A percentile compares a stretch with the other conserved stretches of the same genome.
Conservation (phyloP, 73 alveolate species). For the Paramecium bursaria region DNA sequence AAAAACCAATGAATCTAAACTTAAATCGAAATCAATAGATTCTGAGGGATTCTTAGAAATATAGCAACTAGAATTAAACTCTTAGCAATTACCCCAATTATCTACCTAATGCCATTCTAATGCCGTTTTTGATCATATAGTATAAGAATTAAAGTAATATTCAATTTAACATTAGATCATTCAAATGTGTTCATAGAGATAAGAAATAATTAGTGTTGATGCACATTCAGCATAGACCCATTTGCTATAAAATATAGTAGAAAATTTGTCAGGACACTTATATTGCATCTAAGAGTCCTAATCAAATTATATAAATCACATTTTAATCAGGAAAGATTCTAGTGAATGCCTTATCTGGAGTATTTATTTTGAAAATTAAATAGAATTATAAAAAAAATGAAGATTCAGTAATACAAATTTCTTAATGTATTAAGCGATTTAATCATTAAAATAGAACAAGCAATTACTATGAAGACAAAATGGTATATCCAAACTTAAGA, state of each 20-base stretch:
- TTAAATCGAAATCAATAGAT: conserved; percentile 18
- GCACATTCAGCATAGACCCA: not conserved
- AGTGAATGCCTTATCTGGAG: conserved; percentile 52
- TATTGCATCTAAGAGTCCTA: conserved; percentile 22
- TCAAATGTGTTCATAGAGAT: conserved; percentile 7
- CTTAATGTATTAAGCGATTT: conserved; percentile 1
- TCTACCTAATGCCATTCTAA: conserved; percentile 1
- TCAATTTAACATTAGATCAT: not conserved
- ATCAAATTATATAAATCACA: not conserved
- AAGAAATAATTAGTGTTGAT: conserved; percentile 29
- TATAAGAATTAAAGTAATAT: not conserved
- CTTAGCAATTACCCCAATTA: conserved; percentile 8
- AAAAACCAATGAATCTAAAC: not conserved
- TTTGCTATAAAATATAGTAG: conserved; percentile 7
- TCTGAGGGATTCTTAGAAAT: conserved; percentile 18
- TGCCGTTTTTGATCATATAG: conserved; percentile 23
- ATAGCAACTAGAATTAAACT: not conserved
- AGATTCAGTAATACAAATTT: conserved; percentile 14
- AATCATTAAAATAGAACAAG: conserved; percentile 27
- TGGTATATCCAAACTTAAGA: no score
- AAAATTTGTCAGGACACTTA: conserved; percentile 23
- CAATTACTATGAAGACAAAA: no score
- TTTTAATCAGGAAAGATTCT: not conserved
- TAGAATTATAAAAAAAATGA: conserved; percentile 59
- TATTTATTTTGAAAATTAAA: not conserved